Evolutionary conservation across 495 filamentous ascomycete genomes (phyloP).

Genomic region (Emericellopsis terricola): DNA sequence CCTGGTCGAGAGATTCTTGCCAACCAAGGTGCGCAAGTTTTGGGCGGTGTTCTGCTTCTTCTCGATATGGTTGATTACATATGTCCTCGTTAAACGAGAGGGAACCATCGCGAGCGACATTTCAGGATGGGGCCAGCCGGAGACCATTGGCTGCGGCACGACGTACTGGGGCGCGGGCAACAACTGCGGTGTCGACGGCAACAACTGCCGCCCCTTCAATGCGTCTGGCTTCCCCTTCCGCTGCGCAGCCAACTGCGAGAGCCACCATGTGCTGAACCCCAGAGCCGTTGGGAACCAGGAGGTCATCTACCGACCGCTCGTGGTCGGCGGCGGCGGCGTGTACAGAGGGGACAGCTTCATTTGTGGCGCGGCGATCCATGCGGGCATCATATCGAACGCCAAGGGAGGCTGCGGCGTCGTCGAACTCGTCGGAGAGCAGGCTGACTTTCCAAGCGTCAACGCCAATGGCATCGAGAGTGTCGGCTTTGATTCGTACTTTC

Average conservation of each 20-base stretch:
- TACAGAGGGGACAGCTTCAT: constrained; percentile 77
- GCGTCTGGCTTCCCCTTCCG: constrained; percentile 52
- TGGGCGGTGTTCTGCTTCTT: constrained; percentile 42
- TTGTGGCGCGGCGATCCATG: constrained; percentile 65
- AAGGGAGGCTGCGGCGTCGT: constrained; percentile 64
- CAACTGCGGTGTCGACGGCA: constrained; percentile 61
- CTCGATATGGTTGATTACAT: constrained; percentile 53
- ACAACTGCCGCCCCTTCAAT: constrained; percentile 64
- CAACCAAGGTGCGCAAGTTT: constrained; percentile 44
- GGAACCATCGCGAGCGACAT: constrained; percentile 47
- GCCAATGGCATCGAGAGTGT: constrained; percentile 48
- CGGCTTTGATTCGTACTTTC: constrained; percentile 60
- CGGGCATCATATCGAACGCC: constrained; percentile 47
- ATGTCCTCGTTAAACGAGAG: constrained; percentile 45
- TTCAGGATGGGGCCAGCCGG: constrained; percentile 46
- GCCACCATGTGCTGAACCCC: constrained; percentile 47
- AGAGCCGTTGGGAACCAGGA: constrained; percentile 58
- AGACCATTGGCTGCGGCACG: constrained; percentile 48
- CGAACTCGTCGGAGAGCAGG: constrained; percentile 45
- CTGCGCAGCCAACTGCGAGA: constrained; percentile 60
- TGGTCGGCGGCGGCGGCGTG: constrained; percentile 47
- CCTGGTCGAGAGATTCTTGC: constrained; percentile 42
- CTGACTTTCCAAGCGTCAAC: constrained; percentile 38
- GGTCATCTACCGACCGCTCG: constrained; percentile 47
- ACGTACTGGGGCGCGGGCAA: constrained; percentile 51